Conservation (phyloP, 768 basidiomycete genomes). For the Mycena amicta region DNA sequence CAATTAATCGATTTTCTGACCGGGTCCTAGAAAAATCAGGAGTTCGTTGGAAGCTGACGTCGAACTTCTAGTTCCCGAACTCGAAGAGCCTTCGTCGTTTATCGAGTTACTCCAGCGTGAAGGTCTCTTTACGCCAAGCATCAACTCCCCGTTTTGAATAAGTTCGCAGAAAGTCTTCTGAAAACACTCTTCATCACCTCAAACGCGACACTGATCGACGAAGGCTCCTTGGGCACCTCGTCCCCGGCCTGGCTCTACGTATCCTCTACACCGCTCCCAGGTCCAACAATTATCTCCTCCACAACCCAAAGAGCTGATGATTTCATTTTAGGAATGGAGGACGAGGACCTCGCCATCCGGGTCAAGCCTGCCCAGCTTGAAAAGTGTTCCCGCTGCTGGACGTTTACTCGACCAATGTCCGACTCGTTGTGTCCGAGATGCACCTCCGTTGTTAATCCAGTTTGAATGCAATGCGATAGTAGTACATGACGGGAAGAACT, state of each 20-base stretch:
- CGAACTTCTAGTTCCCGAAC: constrained; percentile 55
- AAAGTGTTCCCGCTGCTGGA: constrained; percentile 96
- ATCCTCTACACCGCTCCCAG: constrained; percentile 44
- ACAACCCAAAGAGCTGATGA: background rate
- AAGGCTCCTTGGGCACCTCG: constrained; percentile 41
- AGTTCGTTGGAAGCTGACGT: constrained; percentile 80
- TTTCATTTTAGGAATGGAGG: constrained; percentile 12
- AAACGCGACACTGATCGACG: constrained; percentile 55
- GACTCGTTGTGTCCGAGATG: constrained; percentile 73
- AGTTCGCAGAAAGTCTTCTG: constrained; percentile 57
- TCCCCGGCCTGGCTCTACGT: constrained; percentile 54
- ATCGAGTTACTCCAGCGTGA: constrained; percentile 43
- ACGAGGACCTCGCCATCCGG: constrained; percentile 46
- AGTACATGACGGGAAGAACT: no score
- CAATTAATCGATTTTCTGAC: background rate
- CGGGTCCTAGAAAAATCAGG: constrained; percentile 57
- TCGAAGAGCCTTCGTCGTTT: constrained; percentile 24
- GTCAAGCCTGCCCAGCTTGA: constrained; percentile 59
- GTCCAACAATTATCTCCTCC: constrained; percentile 31
- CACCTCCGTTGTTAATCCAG: constrained; percentile 25
- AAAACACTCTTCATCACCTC: constrained; percentile 84
- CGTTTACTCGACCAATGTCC: constrained; percentile 54
- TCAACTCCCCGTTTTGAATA: constrained; percentile 1
- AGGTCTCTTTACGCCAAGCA: constrained; percentile 31
- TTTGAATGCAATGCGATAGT: no score